phyloP scores from a whole-genome alignment of 192 early-diverging fungal genomes.

The Coemansia sp. region DNA sequence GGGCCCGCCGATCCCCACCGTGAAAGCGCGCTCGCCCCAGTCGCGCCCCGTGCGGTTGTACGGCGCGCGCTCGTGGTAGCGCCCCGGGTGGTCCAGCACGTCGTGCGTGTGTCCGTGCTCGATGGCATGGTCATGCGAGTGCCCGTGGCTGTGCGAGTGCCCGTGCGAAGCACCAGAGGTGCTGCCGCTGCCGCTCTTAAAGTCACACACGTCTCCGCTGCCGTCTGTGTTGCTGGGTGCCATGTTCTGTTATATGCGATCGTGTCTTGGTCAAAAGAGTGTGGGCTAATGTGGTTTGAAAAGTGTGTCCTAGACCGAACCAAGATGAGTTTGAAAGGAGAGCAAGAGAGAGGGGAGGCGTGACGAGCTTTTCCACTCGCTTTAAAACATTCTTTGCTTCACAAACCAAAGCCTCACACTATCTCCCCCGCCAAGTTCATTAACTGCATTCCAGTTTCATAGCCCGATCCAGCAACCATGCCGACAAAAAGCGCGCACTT shows the following conservation, averaged over 20 bases:
- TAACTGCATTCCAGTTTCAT: too few species aligned
- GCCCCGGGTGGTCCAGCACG: conserved; percentile 82
- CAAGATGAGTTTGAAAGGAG: too few species aligned
- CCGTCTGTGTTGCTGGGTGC: conserved; percentile 9
- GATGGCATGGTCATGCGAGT: conserved; percentile 52
- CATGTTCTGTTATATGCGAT: background rate
- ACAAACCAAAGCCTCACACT: too few species aligned
- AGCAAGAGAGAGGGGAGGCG: too few species aligned
- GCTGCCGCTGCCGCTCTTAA: conserved; percentile 26
- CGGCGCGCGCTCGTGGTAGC: conserved; percentile 70
- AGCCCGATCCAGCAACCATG: too few species aligned
- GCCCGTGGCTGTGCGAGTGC: conserved; percentile 30
- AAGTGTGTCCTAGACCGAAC: too few species aligned
- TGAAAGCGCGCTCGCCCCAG: conserved; percentile 92
- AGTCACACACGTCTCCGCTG: conserved; percentile 32
- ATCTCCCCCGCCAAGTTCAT: too few species aligned
- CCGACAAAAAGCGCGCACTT: too few species aligned
- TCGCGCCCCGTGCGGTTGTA: conserved; percentile 75
- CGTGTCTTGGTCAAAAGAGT: background rate
- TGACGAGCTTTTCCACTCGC: too few species aligned
- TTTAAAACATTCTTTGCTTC: too few species aligned
- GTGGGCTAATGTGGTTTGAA: background rate
- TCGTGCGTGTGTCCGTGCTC: conserved; percentile 95
- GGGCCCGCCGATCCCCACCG: conserved; percentile 93
- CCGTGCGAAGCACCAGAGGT: conserved; percentile 17